phyloP scores from a whole-genome alignment of 768 basidiomycete species.

The Boletus reticuloceps region DNA sequence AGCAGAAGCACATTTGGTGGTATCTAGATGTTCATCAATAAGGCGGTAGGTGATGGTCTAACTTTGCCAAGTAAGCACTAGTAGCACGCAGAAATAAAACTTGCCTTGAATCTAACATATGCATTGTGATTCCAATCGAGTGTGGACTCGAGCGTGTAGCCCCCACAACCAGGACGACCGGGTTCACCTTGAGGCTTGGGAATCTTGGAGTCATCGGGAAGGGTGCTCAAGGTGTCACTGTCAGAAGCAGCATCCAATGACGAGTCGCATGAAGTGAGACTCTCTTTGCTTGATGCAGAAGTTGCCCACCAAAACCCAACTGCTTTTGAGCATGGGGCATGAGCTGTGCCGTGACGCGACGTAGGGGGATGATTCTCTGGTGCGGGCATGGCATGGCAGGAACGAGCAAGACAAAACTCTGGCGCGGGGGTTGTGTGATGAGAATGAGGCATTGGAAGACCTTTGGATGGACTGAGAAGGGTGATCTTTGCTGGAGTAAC shows the following conservation, averaged over 20 bases:
- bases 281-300: background rate
- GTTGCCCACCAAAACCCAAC: background rate
- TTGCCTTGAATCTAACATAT: background rate
- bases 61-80: no score
- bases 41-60: no score
- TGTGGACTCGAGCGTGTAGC: background rate
- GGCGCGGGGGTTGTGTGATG: background rate
- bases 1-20: no score
- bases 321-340: background rate
- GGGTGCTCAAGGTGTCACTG: background rate
- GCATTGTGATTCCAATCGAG: background rate
- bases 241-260: background rate
- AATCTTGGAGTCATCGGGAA: background rate
- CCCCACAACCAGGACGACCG: background rate
- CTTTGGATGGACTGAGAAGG: no score
- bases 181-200: background rate
- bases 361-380: background rate
- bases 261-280: background rate
- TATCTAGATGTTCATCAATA: no score
- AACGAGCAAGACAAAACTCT: background rate
- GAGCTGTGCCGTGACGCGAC: background rate
- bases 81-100: no score
- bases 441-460: background rate
- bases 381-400: no score
- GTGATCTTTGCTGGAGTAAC: no score